These are phyloP conservation scores for Calonectria naviculata DNA, from an alignment of 2,329 filamentous ascomycete genomes.

Conservation along the genomic window DNA sequence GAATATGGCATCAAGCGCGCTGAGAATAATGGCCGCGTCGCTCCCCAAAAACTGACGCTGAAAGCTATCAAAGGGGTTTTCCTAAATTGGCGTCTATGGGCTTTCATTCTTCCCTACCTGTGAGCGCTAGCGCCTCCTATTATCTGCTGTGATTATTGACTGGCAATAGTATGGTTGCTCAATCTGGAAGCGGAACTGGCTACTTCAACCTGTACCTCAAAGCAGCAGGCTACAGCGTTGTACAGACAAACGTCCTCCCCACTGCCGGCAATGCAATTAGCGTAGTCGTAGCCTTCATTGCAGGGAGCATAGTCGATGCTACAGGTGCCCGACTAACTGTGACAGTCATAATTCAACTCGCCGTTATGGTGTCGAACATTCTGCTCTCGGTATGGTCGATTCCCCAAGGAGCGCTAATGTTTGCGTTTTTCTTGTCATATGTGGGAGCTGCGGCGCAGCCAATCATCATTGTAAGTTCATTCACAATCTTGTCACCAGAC, in stretches of 20 bases:
- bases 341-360: slow-evolving; percentile 3
- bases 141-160: background rate
- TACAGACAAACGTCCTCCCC: background rate
- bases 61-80: slow-evolving; percentile 3
- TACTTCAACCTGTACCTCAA: slow-evolving; percentile 20
- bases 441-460: slow-evolving; percentile 9
- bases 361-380: slow-evolving; percentile 6
- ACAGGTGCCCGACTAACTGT: slow-evolving; percentile 5
- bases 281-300: slow-evolving; percentile 2
- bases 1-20: slow-evolving; percentile 20
- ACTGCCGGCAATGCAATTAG: slow-evolving; percentile 13
- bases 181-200: slow-evolving; percentile 7
- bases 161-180: slow-evolving; percentile 5
- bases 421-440: slow-evolving; percentile 16
- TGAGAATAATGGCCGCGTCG: slow-evolving; percentile 18
- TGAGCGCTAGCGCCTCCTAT: too few relatives aligned
- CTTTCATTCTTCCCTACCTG: slow-evolving; percentile 11
- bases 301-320: slow-evolving; percentile 6
- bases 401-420: slow-evolving; percentile 1
- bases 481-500: too few relatives aligned
- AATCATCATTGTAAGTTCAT: slow-evolving; percentile 12
- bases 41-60: slow-evolving; percentile 16
- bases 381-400: slow-evolving; percentile 11
- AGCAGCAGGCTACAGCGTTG: slow-evolving; percentile 4
- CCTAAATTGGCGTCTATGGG: slow-evolving; percentile 10